Evolutionary conservation across 2,329 filamentous ascomycete genomes (phyloP).

Genomic region (Fusarium buharicum): DNA sequence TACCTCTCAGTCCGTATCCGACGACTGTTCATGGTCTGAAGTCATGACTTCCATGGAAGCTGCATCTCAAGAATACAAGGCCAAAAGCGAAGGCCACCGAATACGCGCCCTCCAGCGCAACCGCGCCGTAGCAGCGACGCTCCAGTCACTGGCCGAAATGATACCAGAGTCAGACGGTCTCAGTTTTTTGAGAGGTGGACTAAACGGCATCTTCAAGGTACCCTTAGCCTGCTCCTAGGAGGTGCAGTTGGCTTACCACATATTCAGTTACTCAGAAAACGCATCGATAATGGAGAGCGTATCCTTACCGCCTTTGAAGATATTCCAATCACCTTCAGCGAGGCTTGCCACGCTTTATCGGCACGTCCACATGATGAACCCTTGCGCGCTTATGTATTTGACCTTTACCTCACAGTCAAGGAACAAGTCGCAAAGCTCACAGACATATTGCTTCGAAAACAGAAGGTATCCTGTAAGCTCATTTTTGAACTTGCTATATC

Average conservation of each 20-base stretch:
- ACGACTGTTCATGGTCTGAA: constrained; percentile 6
- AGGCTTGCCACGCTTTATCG: constrained; percentile 1
- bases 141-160: neutral
- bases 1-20: neutral
- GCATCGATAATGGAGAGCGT: constrained; percentile 7
- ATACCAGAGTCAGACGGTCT: constrained; percentile 1
- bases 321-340: constrained; percentile 9
- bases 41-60: constrained; percentile 6
- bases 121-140: neutral
- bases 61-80: neutral
- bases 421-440: neutral
- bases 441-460: constrained; percentile 2
- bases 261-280: constrained; percentile 1
- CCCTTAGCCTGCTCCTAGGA: neutral
- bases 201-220: constrained; percentile 11
- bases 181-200: constrained; percentile 5
- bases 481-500: neutral
- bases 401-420: neutral
- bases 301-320: constrained; percentile 8
- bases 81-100: neutral
- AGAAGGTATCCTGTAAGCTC: neutral
- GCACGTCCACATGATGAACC: neutral
- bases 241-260: neutral
- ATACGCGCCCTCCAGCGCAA: neutral
- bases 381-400: neutral